A percentile compares a stretch with the other conserved stretches of the same genome.
phyloP scores from a whole-genome alignment of 177 flowering plant genomes.

The Telopea speciosissima region DNA sequence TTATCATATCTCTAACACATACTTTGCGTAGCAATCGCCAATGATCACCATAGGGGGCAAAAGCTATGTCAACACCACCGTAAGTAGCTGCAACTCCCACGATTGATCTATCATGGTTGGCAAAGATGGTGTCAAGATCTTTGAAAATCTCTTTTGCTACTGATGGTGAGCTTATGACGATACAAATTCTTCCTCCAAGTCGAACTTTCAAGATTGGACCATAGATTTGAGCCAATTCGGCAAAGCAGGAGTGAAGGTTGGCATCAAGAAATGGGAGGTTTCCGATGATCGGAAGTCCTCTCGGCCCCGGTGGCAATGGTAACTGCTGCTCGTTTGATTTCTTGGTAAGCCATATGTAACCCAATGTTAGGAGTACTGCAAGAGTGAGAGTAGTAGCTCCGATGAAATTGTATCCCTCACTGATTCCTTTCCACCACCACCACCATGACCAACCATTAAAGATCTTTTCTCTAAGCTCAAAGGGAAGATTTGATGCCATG shows the following conservation, averaged over 20 bases:
- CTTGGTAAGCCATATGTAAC: background rate
- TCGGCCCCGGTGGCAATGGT: slow-evolving; percentile 21
- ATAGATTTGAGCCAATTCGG: slow-evolving; percentile 4
- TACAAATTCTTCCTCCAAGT: slow-evolving; percentile 14
- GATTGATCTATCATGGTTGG: background rate
- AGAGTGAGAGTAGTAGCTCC: background rate
- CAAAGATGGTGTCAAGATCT: background rate
- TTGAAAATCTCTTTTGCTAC: background rate
- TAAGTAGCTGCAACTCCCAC: background rate
- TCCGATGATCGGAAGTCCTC: slow-evolving; percentile 19
- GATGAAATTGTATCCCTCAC: background rate
- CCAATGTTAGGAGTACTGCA: background rate
- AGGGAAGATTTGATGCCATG: too few species aligned
- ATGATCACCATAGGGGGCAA: too few species aligned
- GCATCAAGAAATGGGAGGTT: slow-evolving; percentile 13
- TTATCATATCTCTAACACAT: background rate
- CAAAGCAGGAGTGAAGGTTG: slow-evolving; percentile 11
- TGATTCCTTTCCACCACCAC: background rate
- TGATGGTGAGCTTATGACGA: slow-evolving; percentile 4
- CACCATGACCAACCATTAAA: background rate
- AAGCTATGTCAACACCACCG: too few species aligned
- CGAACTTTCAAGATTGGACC: slow-evolving; percentile 19
- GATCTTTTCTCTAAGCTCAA: too few species aligned
- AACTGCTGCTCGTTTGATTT: background rate
- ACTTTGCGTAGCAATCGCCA: too few species aligned